Evolutionary conservation across 139 green algal species (phyloP).

Genomic region (Auxenochlorella protothecoides): DNA sequence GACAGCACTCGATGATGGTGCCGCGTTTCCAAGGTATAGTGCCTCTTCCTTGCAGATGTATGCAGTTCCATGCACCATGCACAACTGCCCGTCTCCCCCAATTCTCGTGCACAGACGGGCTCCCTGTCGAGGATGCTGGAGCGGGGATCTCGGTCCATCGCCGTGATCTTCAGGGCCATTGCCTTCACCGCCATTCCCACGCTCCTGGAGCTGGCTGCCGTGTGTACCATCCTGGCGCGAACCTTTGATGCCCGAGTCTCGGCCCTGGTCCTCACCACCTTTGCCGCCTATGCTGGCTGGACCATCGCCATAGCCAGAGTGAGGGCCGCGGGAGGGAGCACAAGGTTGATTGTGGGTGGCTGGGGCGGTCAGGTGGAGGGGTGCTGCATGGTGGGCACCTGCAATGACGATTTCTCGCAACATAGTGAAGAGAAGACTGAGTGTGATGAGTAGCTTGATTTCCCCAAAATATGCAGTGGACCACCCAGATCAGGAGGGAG

Average conservation of each 20-base stretch:
- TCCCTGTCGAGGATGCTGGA: conserved; percentile 81
- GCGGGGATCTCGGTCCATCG: conserved; percentile 73
- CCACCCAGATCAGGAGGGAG: conserved; percentile 35
- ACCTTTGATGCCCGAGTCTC: conserved; percentile 49
- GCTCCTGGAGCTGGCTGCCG: conserved; percentile 67
- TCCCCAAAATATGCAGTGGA: background rate
- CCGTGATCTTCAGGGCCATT: conserved; percentile 82
- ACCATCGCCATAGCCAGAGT: conserved; percentile 68
- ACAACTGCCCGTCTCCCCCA: too few relatives aligned
- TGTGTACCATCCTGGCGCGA: conserved; percentile 65
- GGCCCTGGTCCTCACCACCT: conserved; percentile 65
- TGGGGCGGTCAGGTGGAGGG: background rate
- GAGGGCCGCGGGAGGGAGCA: background rate
- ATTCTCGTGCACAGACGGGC: conserved; percentile 22
- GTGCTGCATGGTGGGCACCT: background rate
- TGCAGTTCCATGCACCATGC: too few relatives aligned
- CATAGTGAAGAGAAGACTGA: background rate
- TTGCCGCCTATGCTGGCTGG: conserved; percentile 75
- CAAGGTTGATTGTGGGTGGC: background rate
- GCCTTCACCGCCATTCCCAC: conserved; percentile 94
- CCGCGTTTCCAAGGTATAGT: too few relatives aligned
- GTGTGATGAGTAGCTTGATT: too few relatives aligned
- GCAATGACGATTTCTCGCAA: background rate
- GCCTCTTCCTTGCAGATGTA: too few relatives aligned
- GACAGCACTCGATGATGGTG: too few relatives aligned